These are phyloP conservation scores for Boletus sp. DNA, from an alignment of 768 basidiomycete genomes.

Conservation along the genomic window DNA sequence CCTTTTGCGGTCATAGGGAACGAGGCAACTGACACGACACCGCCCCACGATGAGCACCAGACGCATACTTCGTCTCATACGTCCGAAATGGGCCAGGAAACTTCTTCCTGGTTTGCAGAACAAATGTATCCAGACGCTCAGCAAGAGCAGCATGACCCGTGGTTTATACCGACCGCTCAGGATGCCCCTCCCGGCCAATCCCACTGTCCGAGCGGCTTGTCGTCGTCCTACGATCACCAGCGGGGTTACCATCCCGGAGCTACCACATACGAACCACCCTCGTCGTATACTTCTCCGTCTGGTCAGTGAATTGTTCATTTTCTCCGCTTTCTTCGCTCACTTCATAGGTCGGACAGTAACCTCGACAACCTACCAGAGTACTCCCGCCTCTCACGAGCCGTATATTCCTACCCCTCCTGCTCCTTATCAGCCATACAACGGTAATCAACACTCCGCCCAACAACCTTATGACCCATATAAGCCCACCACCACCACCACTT, in stretches of 20 bases:
- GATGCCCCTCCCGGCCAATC: constrained; percentile 14
- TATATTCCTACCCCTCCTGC: constrained; percentile 20
- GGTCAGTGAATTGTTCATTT: constrained; percentile 21
- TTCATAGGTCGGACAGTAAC: constrained; percentile 10
- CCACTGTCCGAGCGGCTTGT: constrained; percentile 9
- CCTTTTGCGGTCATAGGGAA: constrained; percentile 62
- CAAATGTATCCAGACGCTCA: constrained; percentile 29
- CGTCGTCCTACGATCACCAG: constrained; percentile 26
- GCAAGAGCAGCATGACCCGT: constrained; percentile 26
- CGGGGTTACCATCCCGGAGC: constrained; percentile 34
- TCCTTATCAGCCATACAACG: constrained; percentile 15
- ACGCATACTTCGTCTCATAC: constrained; percentile 23
- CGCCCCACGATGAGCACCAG: constrained; percentile 25
- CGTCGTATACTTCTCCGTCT: constrained; percentile 14
- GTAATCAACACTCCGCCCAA: constrained; percentile 16
- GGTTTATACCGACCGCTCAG: constrained; percentile 25
- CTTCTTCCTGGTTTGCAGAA: constrained; percentile 41
- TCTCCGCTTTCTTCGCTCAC: constrained; percentile 1
- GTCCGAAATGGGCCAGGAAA: constrained; percentile 34
- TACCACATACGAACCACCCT: constrained; percentile 25
- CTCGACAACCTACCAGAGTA: constrained; percentile 10
- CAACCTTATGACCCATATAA: constrained; percentile 38
- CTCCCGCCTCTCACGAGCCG: constrained; percentile 24
- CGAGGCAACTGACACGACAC: constrained; percentile 32
- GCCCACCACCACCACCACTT: constrained; percentile 18